A percentile compares a stretch with the other conserved stretches of the same genome.
Evolutionary conservation across 768 basidiomycete species (phyloP).

Genomic region (Boletus rubropictus): DNA sequence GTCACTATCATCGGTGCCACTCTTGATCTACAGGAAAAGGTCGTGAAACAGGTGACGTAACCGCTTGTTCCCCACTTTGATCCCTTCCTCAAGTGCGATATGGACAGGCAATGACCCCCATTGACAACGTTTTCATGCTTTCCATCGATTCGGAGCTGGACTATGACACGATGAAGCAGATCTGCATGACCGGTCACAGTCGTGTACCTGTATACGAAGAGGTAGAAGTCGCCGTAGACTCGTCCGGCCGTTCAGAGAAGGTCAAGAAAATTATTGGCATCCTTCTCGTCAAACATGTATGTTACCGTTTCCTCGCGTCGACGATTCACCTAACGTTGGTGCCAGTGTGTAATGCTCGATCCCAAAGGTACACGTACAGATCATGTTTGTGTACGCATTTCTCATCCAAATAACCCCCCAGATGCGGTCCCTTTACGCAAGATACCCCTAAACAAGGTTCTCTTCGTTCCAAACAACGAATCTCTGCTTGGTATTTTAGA

Average conservation of each 20-base stretch:
- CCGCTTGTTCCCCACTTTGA: not conserved
- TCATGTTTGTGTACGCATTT: not conserved
- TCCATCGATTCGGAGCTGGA: slow-evolving; percentile 80
- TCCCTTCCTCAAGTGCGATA: not conserved
- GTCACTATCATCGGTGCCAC: slow-evolving; percentile 88
- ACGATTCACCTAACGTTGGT: not conserved
- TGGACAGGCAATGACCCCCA: slow-evolving; percentile 73
- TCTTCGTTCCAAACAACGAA: slow-evolving; percentile 82
- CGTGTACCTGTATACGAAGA: slow-evolving; percentile 81
- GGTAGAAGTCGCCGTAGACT: slow-evolving; percentile 49
- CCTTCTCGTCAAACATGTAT: slow-evolving; percentile 73
- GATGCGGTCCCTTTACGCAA: slow-evolving; percentile 80
- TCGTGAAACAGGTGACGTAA: slow-evolving; percentile 52
- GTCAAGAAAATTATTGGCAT: slow-evolving; percentile 84
- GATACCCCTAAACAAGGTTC: slow-evolving; percentile 81
- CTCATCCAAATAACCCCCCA: slow-evolving; percentile 20
- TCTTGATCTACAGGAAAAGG: slow-evolving; percentile 84
- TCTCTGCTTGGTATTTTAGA: slow-evolving; percentile 80
- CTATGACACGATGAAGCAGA: slow-evolving; percentile 69
- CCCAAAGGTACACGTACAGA: slow-evolving; percentile 54
- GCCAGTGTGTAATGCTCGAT: slow-evolving; percentile 71
- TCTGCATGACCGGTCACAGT: slow-evolving; percentile 76
- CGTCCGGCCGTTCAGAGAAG: slow-evolving; percentile 38
- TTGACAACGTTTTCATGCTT: slow-evolving; percentile 78
- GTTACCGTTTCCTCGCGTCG: not conserved